Evolutionary conservation across 1,284 basidiomycete species (phyloP).

Genomic region (Bjerkandera adusta): DNA sequence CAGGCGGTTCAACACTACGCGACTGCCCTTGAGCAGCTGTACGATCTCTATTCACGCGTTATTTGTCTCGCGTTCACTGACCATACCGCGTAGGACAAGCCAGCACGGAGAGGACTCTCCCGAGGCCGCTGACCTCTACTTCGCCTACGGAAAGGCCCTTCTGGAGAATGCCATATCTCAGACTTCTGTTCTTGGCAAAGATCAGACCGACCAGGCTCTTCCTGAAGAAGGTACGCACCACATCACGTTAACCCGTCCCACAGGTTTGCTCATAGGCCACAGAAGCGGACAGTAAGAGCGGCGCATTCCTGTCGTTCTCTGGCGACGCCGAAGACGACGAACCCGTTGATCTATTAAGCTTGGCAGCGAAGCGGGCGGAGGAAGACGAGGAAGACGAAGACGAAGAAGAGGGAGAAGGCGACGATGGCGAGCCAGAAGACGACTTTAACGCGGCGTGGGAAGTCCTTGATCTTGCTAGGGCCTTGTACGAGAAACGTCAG

Average conservation of each 20-base stretch:
- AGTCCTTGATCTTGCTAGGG: conserved; percentile 83
- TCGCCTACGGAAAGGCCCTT: conserved; percentile 83
- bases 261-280: conserved; percentile 1
- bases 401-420: conserved; percentile 52
- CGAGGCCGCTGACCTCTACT: conserved; percentile 80
- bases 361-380: conserved; percentile 45
- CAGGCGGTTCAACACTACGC: conserved; percentile 85
- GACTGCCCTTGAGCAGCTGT: conserved; percentile 82
- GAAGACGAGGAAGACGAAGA: conserved; percentile 42
- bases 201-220: conserved; percentile 56
- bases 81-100: conserved; percentile 50
- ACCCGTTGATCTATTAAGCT: conserved; percentile 61
- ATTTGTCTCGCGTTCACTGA: too few relatives aligned
- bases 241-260: too few relatives aligned
- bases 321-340: conserved; percentile 64
- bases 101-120: conserved; percentile 73
- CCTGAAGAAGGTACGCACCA: conserved; percentile 36
- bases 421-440: conserved; percentile 79
- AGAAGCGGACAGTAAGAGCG: conserved; percentile 36
- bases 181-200: conserved; percentile 81
- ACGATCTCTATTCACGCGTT: too few relatives aligned
- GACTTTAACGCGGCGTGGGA: conserved; percentile 96
- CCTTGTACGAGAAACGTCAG: conserved; percentile 73
- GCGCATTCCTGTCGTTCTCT: conserved; percentile 69
- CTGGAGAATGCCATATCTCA: conserved; percentile 86